Evolutionary conservation across 352 stramenopile species (phyloP).

Genomic region (Phytophthora foliorum): DNA sequence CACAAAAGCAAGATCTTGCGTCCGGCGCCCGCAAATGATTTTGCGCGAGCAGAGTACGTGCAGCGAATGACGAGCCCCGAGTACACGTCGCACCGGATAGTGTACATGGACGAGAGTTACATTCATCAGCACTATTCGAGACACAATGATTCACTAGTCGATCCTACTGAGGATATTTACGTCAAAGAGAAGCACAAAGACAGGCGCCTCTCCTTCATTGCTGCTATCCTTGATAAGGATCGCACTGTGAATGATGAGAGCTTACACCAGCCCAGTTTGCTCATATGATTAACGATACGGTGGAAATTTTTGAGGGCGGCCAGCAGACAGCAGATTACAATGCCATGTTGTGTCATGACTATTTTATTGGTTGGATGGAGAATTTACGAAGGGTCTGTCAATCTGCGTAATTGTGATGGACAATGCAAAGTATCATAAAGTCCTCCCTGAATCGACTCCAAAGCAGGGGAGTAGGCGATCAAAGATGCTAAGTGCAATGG

Average conservation of each 20-base stretch:
- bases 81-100: constrained; percentile 9
- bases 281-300: neutral
- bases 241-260: constrained; percentile 2
- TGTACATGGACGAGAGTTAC: constrained; percentile 43
- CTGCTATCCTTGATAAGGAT: neutral
- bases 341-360: constrained; percentile 25
- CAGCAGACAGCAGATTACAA: constrained; percentile 18
- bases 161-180: constrained; percentile 28
- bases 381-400: neutral
- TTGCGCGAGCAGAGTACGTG: constrained; percentile 10
- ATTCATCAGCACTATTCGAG: constrained; percentile 23
- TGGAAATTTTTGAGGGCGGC: constrained; percentile 31
- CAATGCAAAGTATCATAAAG: neutral
- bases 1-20: neutral
- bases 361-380: neutral
- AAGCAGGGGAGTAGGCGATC: neutral
- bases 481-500: too few relatives aligned
- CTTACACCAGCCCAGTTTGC: neutral
- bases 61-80: constrained; percentile 9
- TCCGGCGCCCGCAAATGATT: constrained; percentile 7
- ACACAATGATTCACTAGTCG: constrained; percentile 15
- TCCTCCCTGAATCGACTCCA: neutral
- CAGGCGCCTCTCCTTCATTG: neutral
- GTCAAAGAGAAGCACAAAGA: neutral
- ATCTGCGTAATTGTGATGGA: neutral